These are phyloP conservation scores for Euphrasia arctica DNA, from an alignment of 305 asterid species.

Conservation along the genomic window DNA sequence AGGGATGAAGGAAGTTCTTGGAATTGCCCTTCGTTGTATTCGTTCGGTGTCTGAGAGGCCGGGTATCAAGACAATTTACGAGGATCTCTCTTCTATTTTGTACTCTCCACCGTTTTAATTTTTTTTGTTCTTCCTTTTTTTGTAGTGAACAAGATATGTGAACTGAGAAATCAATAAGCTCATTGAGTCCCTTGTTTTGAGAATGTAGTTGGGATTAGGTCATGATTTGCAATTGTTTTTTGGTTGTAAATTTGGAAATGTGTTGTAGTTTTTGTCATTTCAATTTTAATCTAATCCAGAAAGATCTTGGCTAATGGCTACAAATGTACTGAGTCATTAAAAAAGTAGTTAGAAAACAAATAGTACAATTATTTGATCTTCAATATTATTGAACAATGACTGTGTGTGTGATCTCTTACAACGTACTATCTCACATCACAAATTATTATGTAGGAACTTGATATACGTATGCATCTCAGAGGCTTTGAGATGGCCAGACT, in stretches of 20 bases:
- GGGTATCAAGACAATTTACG: conserved; percentile 90
- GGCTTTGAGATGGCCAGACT: conserved; percentile 40
- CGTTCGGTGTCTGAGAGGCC: conserved; percentile 89
- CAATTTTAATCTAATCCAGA: too few species aligned
- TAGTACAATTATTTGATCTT: too few species aligned
- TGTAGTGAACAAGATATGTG: conserved; percentile 27
- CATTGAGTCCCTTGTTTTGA: conserved; percentile 65
- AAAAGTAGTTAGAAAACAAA: too few species aligned
- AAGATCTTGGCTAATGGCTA: too few species aligned
- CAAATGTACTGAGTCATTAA: too few species aligned
- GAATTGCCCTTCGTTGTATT: conserved; percentile 79
- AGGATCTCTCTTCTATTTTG: conserved; percentile 89
- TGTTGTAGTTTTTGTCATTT: neutral
- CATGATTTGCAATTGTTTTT: conserved; percentile 29
- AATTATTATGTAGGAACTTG: too few species aligned
- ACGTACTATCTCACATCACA: too few species aligned
- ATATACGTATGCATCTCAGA: too few species aligned
- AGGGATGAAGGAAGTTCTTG: conserved; percentile 89
- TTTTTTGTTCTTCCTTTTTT: conserved; percentile 1
- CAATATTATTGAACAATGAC: neutral
- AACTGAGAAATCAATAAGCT: conserved; percentile 73
- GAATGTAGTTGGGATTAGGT: conserved; percentile 29
- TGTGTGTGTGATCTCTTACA: too few species aligned
- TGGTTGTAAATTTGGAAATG: conserved; percentile 46
- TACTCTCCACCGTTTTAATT: too few species aligned